Evolutionary conservation across 352 stramenopile genomes (phyloP), one percentile per base, ranked within the genome.

Genomic region (Globisporangium orthogonon): DNA sequence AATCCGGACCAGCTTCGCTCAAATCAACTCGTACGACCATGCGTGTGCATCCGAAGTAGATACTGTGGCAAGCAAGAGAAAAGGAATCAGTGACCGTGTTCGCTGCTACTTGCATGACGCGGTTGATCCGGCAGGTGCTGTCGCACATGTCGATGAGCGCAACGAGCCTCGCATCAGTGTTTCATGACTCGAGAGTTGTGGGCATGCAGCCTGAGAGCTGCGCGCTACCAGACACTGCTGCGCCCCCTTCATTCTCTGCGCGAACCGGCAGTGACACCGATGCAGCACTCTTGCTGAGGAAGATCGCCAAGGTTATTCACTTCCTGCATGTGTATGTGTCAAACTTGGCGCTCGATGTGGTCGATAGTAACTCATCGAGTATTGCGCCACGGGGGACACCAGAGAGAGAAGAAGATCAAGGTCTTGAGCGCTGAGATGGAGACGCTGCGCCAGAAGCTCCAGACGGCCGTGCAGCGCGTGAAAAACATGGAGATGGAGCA

Each of bases 401-500:
- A 82, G 65, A 67, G 75, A 61, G 73, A 78, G 41, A 79, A 81
- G 55, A 80, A 76, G 65, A 82, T 85, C 54, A 76, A 78, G n/a
- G 41, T 67, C 0, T 48, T 87, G 23, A 58, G 54, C 2, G 44
- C 63, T 14, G 66, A 79, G n/a, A 53, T 79, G 10, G 62, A 76
- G 37, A 60, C 67, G 13, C 67, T 91, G 9, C 66, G 73, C 13
- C 51, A 66, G 0, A 71, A 80, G 30, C 61, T 89, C 6, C 48
- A 71, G 5, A 67, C 76, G 17, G 75, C 74, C 0, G 58, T 70
- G 3, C 58, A 75, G 51, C 90, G 86, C 54, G 88, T 83, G 35
- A 77, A 90, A 54, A 74, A 81, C 44, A 71, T 94, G 52, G 90
- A 94, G 39, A 71, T 89, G n/a, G 83, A 95, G 61, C 63, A 97